Evolutionary conservation across 805 yeast genomes (phyloP).

Genomic region (Dipodascus albidus): DNA sequence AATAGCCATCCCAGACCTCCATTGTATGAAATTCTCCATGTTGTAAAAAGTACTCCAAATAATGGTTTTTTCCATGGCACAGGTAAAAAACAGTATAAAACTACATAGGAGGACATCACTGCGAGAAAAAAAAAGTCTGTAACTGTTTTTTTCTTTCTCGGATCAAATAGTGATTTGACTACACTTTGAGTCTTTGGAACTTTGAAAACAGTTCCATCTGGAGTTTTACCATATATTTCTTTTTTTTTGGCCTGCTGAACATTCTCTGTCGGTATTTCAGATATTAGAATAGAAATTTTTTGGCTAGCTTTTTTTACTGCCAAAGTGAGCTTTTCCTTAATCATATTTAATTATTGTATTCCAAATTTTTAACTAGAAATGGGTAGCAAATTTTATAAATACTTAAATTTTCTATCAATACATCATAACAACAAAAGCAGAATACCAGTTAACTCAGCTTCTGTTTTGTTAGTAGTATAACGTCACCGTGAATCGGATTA

Average conservation of each 20-base stretch:
- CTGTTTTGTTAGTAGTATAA: neutral
- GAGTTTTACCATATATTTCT: neutral
- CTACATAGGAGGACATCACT: conserved; percentile 27
- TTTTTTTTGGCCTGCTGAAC: no score
- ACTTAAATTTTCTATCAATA: no score
- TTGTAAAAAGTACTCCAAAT: conserved; percentile 46
- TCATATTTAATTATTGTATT: no score
- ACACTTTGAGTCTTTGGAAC: conserved; percentile 67
- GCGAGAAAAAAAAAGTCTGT: conserved; percentile 51
- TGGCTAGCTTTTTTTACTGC: no score
- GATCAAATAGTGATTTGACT: conserved; percentile 73
- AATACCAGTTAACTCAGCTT: neutral
- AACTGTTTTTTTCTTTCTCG: conserved; percentile 54
- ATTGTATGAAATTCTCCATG: conserved; percentile 71
- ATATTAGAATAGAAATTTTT: no score
- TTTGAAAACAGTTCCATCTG: neutral
- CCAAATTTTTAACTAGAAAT: no score
- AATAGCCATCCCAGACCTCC: conserved; percentile 68
- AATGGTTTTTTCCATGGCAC: conserved; percentile 20
- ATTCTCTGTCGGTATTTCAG: no score
- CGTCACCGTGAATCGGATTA: neutral
- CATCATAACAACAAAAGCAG: no score
- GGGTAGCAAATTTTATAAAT: no score
- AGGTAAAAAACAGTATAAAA: conserved; percentile 21
- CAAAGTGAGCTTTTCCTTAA: no score